Conservation (phyloP, 768 basidiomycete species). For the Panellus pusillus region DNA sequence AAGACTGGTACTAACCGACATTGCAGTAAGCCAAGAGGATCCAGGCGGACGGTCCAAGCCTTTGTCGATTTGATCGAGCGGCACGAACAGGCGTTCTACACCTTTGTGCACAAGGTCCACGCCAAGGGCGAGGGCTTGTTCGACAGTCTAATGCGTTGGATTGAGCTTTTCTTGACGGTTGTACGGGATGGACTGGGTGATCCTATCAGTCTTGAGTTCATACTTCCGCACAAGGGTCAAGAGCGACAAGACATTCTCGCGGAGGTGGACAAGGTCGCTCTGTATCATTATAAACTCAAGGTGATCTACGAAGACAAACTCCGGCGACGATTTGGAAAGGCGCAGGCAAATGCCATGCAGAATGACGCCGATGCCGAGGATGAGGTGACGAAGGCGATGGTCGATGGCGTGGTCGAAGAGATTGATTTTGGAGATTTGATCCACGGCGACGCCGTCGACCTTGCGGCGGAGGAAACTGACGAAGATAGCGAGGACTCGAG, state of each 20-base stretch:
- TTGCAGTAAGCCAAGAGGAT: slow-evolving; percentile 76
- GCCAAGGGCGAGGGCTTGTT: slow-evolving; percentile 94
- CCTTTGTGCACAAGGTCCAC: slow-evolving; percentile 98
- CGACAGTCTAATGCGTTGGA: slow-evolving; percentile 93
- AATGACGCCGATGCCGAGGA: slow-evolving; percentile 71
- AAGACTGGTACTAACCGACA: neutral
- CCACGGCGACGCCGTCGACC: slow-evolving; percentile 74
- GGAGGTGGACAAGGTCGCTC: slow-evolving; percentile 87
- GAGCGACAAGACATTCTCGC: slow-evolving; percentile 75
- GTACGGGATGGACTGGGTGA: slow-evolving; percentile 85
- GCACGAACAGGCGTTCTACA: slow-evolving; percentile 96
- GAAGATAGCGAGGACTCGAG: slow-evolving; percentile 40
- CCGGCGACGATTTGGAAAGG: slow-evolving; percentile 76
- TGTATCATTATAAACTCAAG: slow-evolving; percentile 93
- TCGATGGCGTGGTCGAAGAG: slow-evolving; percentile 79
- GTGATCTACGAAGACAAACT: slow-evolving; percentile 90
- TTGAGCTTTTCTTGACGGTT: slow-evolving; percentile 89
- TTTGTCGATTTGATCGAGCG: slow-evolving; percentile 93
- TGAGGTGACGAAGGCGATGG: slow-evolving; percentile 76
- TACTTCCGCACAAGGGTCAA: slow-evolving; percentile 79
- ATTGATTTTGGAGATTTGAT: slow-evolving; percentile 81
- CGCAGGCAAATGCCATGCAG: slow-evolving; percentile 40
- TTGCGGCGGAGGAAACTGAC: slow-evolving; percentile 71
- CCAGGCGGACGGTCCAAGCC: slow-evolving; percentile 83
- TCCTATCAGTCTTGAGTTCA: slow-evolving; percentile 79